phyloP scores from a whole-genome alignment of 1,284 basidiomycete species.

The Ustanciosporium gigantosporum region DNA sequence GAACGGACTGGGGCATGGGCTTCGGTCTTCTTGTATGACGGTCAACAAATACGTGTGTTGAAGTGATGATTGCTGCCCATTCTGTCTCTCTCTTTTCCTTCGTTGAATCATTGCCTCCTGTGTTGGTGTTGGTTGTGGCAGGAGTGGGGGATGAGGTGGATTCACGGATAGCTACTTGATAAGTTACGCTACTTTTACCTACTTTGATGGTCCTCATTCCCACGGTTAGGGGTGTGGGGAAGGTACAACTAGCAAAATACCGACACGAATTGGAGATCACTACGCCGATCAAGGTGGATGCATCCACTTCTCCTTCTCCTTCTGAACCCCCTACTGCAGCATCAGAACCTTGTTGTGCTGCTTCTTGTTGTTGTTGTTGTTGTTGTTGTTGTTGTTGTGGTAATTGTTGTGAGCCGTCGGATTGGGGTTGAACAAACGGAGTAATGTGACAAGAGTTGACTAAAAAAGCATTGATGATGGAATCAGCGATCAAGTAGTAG shows the following conservation, averaged over 20 bases:
- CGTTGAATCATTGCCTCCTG: conserved; percentile 1
- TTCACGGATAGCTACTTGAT: conserved; percentile 25
- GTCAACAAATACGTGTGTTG: conserved; percentile 48
- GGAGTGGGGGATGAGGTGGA: not conserved
- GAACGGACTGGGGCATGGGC: conserved; percentile 14
- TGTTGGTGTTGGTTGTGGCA: not conserved
- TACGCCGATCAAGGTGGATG: conserved; percentile 21
- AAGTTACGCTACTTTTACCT: conserved; percentile 34
- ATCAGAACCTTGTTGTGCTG: not conserved
- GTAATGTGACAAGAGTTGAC: conserved; percentile 31
- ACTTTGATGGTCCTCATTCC: conserved; percentile 27
- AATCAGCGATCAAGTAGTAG: conserved; percentile 41
- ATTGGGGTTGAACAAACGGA: conserved; percentile 23
- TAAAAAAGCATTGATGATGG: conserved; percentile 41
- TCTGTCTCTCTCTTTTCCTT: not conserved
- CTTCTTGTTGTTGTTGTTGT: not conserved
- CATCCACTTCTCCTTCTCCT: not conserved
- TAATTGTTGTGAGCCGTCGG: not conserved
- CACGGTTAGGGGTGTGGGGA: conserved; percentile 22
- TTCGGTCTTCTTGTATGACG: conserved; percentile 20
- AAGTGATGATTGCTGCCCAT: conserved; percentile 25
- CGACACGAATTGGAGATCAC: conserved; percentile 38
- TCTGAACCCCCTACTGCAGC: no score
- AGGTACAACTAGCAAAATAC: conserved; percentile 40
- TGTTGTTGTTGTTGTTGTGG: not conserved